Evolutionary conservation across 805 yeast genomes (phyloP), one percentile per base, ranked within the genome.

Genomic region (Candida awuae): DNA sequence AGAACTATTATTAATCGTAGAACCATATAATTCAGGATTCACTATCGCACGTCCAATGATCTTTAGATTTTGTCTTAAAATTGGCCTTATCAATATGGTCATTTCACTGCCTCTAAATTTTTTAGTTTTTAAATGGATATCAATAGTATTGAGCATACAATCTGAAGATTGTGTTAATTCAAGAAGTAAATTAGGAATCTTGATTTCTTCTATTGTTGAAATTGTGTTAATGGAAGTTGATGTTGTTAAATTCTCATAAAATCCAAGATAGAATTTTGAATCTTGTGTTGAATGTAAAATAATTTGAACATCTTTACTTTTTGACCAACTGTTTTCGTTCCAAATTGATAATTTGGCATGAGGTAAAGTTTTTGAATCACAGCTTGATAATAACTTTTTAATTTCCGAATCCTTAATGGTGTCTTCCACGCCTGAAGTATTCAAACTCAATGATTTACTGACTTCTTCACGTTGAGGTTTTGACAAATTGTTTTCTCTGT

Each of bases 301-400:
- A 4, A 34, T 9, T 9, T 37, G 19, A 9, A 30, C 17, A 8
- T 32, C 26, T 30, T 37, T 34, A 6, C 41, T 32, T 13, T 43
- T 47, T 2, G 55, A 35, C 66, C 67, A 61, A n/a, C 39, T 39
- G n/a, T 44, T 34, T 10, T 32, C 32, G 10, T 14, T 28, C 64
- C 65, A 60, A 30, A 38, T 42, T 6, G 58, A 54, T 23, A 51
- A 41, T 30, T 49, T 49, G 2, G 56, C 53, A 16, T 46, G 42
- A 32, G 54, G 53, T 19, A 50, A 35, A 4, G 14, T 8, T 8
- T 23, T 35, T 6, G n/a, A n/a, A n/a, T n/a, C n/a, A n/a, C n/a
- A n/a, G n/a, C n/a, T n/a, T n/a, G n/a, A n/a, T n/a, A n/a, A n/a
- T n/a, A n/a, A n/a, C n/a, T n/a, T n/a, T n/a, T n/a, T n/a, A n/a